Percentiles rank a stretch among this genome's conserved stretches.
Evolutionary conservation across 768 basidiomycete species (phyloP).

Genomic region (Lactifluus rugatus): DNA sequence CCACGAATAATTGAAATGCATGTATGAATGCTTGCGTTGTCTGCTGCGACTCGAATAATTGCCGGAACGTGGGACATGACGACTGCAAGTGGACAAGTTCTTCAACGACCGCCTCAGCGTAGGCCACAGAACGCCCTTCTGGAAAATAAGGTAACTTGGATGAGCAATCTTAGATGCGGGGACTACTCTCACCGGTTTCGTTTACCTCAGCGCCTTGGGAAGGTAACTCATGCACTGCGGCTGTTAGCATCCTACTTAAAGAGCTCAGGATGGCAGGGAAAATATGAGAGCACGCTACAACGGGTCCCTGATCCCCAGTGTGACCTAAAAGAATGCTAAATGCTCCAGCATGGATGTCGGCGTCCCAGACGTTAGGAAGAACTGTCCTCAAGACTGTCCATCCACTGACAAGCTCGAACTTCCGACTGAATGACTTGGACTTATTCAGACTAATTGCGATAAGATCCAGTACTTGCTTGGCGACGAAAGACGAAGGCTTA

Average conservation of each 20-base stretch:
- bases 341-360: slow-evolving; percentile 52
- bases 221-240: slow-evolving; percentile 1
- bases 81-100: slow-evolving; percentile 62
- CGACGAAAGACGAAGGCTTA: slow-evolving; percentile 51
- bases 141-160: neutral
- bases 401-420: slow-evolving; percentile 79
- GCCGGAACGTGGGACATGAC: slow-evolving; percentile 54
- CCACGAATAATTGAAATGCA: slow-evolving; percentile 48
- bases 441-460: slow-evolving; percentile 45
- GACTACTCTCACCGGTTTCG: slow-evolving; percentile 8
- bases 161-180: neutral
- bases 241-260: slow-evolving; percentile 45
- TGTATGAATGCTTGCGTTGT: slow-evolving; percentile 59
- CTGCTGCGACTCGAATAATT: slow-evolving; percentile 63
- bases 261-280: slow-evolving; percentile 63
- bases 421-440: slow-evolving; percentile 59
- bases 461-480: slow-evolving; percentile 49
- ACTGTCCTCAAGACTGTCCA: slow-evolving; percentile 68
- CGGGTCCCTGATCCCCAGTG: slow-evolving; percentile 27
- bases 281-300: slow-evolving; percentile 54
- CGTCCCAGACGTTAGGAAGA: slow-evolving; percentile 60
- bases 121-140: slow-evolving; percentile 18
- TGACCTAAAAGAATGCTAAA: slow-evolving; percentile 55
- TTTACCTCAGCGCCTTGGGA: slow-evolving; percentile 21
- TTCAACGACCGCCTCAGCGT: slow-evolving; percentile 51